Percentiles rank a stretch among this genome's conserved stretches.
phyloP scores from a whole-genome alignment of 164 flowering plant species.

The Berberis vulgaris region DNA sequence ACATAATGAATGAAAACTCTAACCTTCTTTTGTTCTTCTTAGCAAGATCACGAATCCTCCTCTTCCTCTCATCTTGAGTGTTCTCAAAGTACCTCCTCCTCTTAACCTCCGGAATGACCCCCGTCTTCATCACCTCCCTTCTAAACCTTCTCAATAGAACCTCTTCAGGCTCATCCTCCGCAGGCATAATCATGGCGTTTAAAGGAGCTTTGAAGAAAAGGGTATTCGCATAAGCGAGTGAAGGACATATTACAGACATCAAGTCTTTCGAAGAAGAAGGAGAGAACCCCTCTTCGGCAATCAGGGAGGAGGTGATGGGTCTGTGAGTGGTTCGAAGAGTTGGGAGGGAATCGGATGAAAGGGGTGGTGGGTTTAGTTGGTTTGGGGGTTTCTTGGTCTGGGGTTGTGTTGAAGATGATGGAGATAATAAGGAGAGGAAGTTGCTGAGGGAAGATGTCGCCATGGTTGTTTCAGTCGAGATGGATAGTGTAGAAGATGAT shows the following conservation, averaged over 20 bases:
- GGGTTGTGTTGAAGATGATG: slow-evolving; percentile 16
- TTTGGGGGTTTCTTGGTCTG: slow-evolving; percentile 10
- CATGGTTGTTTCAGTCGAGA: slow-evolving; percentile 2
- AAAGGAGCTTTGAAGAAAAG: slow-evolving; percentile 49
- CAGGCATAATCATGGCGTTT: slow-evolving; percentile 58
- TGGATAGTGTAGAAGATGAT: too few relatives aligned
- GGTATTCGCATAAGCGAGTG: slow-evolving; percentile 49
- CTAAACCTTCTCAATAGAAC: slow-evolving; percentile 48
- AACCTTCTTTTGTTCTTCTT: slow-evolving; percentile 55
- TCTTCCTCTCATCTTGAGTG: slow-evolving; percentile 58
- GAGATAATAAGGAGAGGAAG: slow-evolving; percentile 35
- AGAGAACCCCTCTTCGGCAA: slow-evolving; percentile 6
- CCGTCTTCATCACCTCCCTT: slow-evolving; percentile 66
- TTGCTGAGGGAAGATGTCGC: slow-evolving; percentile 26
- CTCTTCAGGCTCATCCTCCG: slow-evolving; percentile 70
- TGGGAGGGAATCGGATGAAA: slow-evolving; percentile 5
- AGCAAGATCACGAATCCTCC: slow-evolving; percentile 59
- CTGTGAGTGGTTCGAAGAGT: slow-evolving; percentile 3
- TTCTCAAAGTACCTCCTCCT: slow-evolving; percentile 54
- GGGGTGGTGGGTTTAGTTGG: not conserved
- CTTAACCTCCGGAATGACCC: slow-evolving; percentile 58
- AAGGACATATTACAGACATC: slow-evolving; percentile 49
- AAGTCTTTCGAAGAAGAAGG: slow-evolving; percentile 22
- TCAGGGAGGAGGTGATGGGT: not conserved
- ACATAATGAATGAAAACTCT: not conserved